Base-by-base conservation (phyloP, 2,329 filamentous ascomycete genomes). In the Aspergillus sp. region DNA sequence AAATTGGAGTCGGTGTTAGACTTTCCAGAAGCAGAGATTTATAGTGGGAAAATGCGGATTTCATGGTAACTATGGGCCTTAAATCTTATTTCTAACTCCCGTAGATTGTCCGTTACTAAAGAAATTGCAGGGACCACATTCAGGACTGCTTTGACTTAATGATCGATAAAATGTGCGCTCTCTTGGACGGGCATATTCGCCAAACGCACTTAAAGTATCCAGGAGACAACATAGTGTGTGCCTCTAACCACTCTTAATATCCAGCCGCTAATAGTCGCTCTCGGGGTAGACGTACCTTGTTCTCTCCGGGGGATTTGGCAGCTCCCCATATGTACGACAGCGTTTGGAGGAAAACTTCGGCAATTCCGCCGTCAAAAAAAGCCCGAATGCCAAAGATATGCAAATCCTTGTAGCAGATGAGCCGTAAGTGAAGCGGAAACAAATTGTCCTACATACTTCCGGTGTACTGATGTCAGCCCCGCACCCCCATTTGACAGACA, bases 251-350 rank as follows among this genome's bases (percentile, higher is more conserved):
- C 46, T 4, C 9, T 16, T 45, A 2, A 32, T 20, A 22, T 10
- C 1, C 5, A 12, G 11, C 18, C 2, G 24, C 57, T 63, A 7
- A 64, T 53, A 4, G 18, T 14, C 36, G 14, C 6, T 42, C 36
- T 14, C 16, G 36, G 16, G 36, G 10, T 26, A 72, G 69, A 61
- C 57, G 12, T 74, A 73, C 45, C 56, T 73, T 2, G 65, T 75
- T 16, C 62, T 75, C 5, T 75, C 73, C 0, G 73, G 73, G 10
- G 73, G 73, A 0, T 67, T 75, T 32, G 72, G 71, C 1, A 72
- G 71, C 52, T 75, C 72, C 2, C 65, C 66, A 1, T 74, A 75
- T 51, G 65, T 75, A 16, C 60, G 65, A 26, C 55, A 68, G 16
- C 58, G 68, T 10, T 61, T 75, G 2, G 54, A 65, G 29, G 56